Conservation (phyloP, 2,329 filamentous ascomycete species). For the Trichoderma sp. region DNA sequence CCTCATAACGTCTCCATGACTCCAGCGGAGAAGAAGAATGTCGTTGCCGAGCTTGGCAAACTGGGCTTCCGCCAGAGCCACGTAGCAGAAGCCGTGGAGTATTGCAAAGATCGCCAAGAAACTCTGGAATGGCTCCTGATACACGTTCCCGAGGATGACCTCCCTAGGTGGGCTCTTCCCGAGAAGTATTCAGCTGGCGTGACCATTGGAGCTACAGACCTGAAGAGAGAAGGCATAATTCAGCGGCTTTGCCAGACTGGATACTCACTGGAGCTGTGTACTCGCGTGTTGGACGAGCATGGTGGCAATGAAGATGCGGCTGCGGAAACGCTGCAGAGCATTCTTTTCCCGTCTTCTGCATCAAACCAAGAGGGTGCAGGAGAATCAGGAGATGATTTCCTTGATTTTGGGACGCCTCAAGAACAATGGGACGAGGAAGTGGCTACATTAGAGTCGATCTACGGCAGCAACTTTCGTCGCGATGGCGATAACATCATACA, state of each 20-base stretch:
- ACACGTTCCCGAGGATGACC: constrained; percentile 93
- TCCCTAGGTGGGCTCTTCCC: constrained; percentile 89
- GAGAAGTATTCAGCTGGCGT: constrained; percentile 91
- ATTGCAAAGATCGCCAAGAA: constrained; percentile 91
- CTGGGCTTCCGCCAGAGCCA: constrained; percentile 89
- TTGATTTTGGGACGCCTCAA: constrained; percentile 54
- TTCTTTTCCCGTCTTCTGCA: constrained; percentile 35
- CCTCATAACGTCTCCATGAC: constrained; percentile 71
- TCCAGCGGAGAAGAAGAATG: constrained; percentile 54
- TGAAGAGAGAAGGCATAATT: constrained; percentile 78
- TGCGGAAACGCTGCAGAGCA: constrained; percentile 74
- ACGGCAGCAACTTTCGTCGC: constrained; percentile 69
- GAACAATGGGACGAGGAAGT: constrained; percentile 85
- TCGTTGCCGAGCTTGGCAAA: constrained; percentile 73
- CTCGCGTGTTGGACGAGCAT: constrained; percentile 71
- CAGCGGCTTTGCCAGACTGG: constrained; percentile 80
- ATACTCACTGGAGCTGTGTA: constrained; percentile 82
- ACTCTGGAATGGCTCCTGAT: constrained; percentile 94
- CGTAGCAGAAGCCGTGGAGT: constrained; percentile 79
- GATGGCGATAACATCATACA: constrained; percentile 66
- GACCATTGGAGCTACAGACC: constrained; percentile 77
- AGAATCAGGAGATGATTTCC: constrained; percentile 44
- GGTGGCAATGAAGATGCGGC: constrained; percentile 73
- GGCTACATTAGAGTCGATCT: constrained; percentile 81
- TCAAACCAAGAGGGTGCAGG: constrained; percentile 21